Base-by-base conservation (phyloP, 1,139 yeast genomes). In the Zygosaccharomyces pseudobailii region DNA sequence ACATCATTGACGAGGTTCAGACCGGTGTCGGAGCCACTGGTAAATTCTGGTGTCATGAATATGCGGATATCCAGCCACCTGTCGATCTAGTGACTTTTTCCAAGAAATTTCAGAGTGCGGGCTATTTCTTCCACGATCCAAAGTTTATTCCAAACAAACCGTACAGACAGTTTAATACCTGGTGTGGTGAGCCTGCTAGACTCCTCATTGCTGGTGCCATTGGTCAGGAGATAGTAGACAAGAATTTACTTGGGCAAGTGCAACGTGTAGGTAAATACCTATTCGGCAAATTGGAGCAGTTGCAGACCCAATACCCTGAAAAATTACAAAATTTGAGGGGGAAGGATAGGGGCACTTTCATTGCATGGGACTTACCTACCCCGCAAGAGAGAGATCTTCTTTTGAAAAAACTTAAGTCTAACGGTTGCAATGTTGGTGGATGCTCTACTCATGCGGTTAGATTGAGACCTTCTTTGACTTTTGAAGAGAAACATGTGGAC, bases 171-270 rank as follows among this genome's bases (percentile, higher is more conserved):
- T 84, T 84, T 72, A 84, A 84, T 75, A 84, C 90, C 53, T 84
- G 90, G 90, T 83, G 88, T 69, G 90, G 89, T 60, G 89, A 84
- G 63, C 87, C 89, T 62, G 79, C 84, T 31, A 78, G 78, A 68
- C 80, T 82, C 67, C 69, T 80, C 46, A 68, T 81, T 54, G 85
- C 87, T 37, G 79, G 78, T 58, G 74, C 84, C 49, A 82, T 84
- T 55, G 79, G 77, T 54, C 71, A 79, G 59, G 85, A 83, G 62
- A 73, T 83, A 47, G 61, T 65, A 19, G 73, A 75, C 55, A 66
- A 81, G 49, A 73, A 75, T 51, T 72, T 84, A 56, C 74, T 79
- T 41, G 66, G 68, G 8, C 73, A 73, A 46, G 76, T 82, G 31
- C 72, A 75, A 6, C 68, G 74, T 55, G 82, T 79, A 30, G 90